A percentile compares a stretch with the other conserved stretches of the same genome.
These are phyloP conservation scores for Chalciporus chontae DNA, from an alignment of 768 basidiomycete species.

Conservation along the genomic window DNA sequence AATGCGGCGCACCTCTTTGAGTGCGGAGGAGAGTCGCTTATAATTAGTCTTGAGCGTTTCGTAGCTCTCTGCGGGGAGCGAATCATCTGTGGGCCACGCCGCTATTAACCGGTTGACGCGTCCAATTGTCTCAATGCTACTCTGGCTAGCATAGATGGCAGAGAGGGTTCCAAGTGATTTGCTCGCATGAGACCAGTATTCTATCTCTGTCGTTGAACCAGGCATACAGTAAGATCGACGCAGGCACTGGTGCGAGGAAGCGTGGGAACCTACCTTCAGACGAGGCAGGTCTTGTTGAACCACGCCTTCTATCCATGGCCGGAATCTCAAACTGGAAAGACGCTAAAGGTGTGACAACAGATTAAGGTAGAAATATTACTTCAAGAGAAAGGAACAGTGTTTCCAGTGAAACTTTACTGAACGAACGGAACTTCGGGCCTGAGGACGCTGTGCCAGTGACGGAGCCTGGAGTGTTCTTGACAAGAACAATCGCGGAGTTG, in stretches of 20 bases:
- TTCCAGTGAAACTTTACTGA: slow-evolving; percentile 4
- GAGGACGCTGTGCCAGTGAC: not conserved
- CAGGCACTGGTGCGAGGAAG: slow-evolving; percentile 8
- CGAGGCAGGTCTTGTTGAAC: slow-evolving; percentile 60
- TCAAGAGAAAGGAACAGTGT: slow-evolving; percentile 5
- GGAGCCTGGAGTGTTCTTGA: slow-evolving; percentile 3
- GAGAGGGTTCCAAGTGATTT: slow-evolving; percentile 55
- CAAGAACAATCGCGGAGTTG: slow-evolving; percentile 22
- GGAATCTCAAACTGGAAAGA: not conserved
- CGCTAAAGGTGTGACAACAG: not conserved
- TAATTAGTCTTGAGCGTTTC: slow-evolving; percentile 60
- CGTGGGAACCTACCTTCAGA: slow-evolving; percentile 61
- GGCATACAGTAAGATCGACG: slow-evolving; percentile 8
- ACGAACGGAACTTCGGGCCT: slow-evolving; percentile 4
- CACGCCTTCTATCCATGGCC: slow-evolving; percentile 68
- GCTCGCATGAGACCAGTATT: slow-evolving; percentile 71
- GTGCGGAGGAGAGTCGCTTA: slow-evolving; percentile 56
- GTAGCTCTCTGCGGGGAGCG: slow-evolving; percentile 61
- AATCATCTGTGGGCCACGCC: slow-evolving; percentile 71
- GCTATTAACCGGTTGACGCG: slow-evolving; percentile 72
- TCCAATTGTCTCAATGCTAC: slow-evolving; percentile 56
- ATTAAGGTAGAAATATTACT: slow-evolving; percentile 3
- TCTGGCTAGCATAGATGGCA: slow-evolving; percentile 47
- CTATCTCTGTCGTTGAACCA: slow-evolving; percentile 50
- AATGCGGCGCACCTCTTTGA: slow-evolving; percentile 57